Conservation (phyloP, 108 stramenopile species). For the Pseudonitzschia pungens region DNA sequence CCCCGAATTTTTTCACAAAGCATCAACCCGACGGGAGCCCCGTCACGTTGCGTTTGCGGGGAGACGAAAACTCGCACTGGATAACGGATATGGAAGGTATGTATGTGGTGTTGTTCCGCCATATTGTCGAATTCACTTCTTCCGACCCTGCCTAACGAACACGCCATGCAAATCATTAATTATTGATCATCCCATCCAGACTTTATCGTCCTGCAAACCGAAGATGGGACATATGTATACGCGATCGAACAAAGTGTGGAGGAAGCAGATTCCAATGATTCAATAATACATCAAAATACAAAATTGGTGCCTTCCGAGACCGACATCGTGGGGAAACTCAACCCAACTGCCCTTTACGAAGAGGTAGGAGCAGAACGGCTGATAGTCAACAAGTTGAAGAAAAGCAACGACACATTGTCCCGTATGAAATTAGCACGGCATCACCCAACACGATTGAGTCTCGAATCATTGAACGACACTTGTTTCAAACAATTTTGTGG, state of each 20-base stretch:
- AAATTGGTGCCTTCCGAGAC: neutral
- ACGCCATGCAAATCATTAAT: neutral
- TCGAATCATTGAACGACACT: neutral
- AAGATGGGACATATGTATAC: conserved; percentile 10
- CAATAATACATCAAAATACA: neutral
- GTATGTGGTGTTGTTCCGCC: neutral
- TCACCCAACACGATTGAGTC: neutral
- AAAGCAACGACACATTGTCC: neutral
- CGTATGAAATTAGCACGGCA: neutral
- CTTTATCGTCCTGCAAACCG: neutral
- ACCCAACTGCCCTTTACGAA: neutral
- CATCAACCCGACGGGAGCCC: conserved; percentile 19
- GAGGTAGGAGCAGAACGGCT: neutral
- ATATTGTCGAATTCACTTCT: neutral
- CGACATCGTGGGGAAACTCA: conserved; percentile 3
- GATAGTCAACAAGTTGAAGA: neutral
- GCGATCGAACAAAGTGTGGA: neutral
- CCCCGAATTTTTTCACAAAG: conserved; percentile 13
- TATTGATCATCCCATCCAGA: neutral
- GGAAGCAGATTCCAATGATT: neutral
- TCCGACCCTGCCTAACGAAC: neutral
- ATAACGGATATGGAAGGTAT: conserved; percentile 16
- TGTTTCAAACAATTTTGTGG: conserved; percentile 7
- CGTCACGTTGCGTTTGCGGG: conserved; percentile 1
- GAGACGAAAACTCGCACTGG: conserved; percentile 18